Base-by-base conservation (phyloP, 495 filamentous ascomycete genomes). In the Bacidia rubella region DNA sequence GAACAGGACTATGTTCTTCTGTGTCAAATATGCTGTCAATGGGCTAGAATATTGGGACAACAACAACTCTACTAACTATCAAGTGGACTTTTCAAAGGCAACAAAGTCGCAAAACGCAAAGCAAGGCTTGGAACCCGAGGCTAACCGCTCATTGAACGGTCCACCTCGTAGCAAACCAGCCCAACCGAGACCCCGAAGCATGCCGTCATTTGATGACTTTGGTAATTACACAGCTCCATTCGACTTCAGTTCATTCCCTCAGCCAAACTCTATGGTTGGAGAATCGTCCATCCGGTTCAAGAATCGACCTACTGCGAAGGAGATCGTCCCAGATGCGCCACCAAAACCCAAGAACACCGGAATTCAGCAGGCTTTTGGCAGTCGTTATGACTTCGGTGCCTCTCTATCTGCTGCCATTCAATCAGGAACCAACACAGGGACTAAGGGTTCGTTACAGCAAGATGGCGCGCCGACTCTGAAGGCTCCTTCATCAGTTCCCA, bases 31-130 rank as follows among this genome's bases (percentile, higher is more conserved):
- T 67, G 81, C 66, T 41, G 87, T 93, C 40, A 80, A 78, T 57
- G 87, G 89, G 5, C 78, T 86, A 57, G 90, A 96, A 57, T 83
- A 80, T 63, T 98, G 92, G 92, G 93, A 98, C 70, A 98, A 90
- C 71, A 97, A 98, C 62, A 66, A 75, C 53, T 70, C 70, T 11
- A 75, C 78, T 63, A 95, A 98, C 66, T 97, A 88, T 66, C 88
- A 94, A 60, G 77, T 95, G 49, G 88, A 94, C 62, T 98, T 98
- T 70, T 70, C 72, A 42, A 93, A 88, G 71, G 88, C 85, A 67
- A 58, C 69, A 39, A 75, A 80, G 44, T 65, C 74, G 11, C 69
- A 74, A 52, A 74, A 76, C 47, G 77, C 76, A 53, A 76, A 76
- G 64, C 70, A 70, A 48, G 70, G 66, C 47, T 61, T 63, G 10